Percentiles rank a stretch among this genome's conserved stretches.
These are phyloP conservation scores for Apiospora rasikravindrae DNA, from an alignment of 2,329 filamentous ascomycete species.

Conservation along the genomic window DNA sequence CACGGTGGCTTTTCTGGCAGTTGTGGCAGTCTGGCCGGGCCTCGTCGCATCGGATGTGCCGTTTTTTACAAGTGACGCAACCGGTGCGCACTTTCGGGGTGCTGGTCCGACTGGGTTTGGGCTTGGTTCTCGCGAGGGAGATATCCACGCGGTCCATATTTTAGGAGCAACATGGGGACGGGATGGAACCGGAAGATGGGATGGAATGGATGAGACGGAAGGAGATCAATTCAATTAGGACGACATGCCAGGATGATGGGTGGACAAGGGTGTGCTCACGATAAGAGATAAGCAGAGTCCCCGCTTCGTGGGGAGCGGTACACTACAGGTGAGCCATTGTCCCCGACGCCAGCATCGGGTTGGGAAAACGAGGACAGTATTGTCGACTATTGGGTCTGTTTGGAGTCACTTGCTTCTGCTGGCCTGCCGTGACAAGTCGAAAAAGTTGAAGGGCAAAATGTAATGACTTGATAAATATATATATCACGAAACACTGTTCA, in stretches of 20 bases:
- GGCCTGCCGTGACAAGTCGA: too few species aligned
- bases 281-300: background rate
- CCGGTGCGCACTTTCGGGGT: constrained; percentile 26
- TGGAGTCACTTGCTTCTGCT: too few species aligned
- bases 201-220: background rate
- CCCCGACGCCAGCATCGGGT: too few species aligned
- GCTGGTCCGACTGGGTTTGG: constrained; percentile 26
- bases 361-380: too few species aligned
- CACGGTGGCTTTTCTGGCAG: constrained; percentile 23
- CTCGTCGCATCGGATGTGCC: constrained; percentile 30
- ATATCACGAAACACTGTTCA: too few species aligned
- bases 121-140: background rate
- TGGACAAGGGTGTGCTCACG: background rate
- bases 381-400: too few species aligned
- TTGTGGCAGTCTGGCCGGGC: constrained; percentile 25
- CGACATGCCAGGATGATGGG: background rate
- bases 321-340: too few species aligned
- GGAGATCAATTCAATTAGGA: background rate
- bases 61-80: constrained; percentile 28
- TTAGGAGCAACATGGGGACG: background rate
- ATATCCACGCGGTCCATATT: background rate
- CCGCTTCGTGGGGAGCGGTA: background rate
- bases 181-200: background rate
- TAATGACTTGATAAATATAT: too few species aligned
- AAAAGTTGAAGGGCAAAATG: too few species aligned